Base-by-base conservation (phyloP, 371 early-diverging fungal genomes). In the Nosema muscidifuracis region DNA sequence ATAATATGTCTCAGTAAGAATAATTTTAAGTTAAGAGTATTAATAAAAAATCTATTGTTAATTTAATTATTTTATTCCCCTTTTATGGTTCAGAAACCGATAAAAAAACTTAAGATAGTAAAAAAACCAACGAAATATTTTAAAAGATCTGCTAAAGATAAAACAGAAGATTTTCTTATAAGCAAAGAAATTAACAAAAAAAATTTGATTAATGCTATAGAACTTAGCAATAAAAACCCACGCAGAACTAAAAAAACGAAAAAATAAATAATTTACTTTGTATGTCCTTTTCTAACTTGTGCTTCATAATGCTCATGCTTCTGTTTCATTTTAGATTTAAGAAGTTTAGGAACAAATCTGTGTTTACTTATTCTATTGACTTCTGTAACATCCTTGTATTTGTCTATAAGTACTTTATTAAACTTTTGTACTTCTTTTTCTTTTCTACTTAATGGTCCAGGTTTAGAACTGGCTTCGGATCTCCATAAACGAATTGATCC, bases 401-500 rank as follows among this genome's bases (percentile, higher is more conserved):
- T 89, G 60, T 92, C 90, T 85, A 92, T 94, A 80, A 97, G 86
- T 50, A 89, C 87, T 26, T 89, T 87, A 6, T 86, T 75, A 79
- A 94, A 93, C 66, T 90, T 88, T 16, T 90, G 70, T 31, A 89
- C 85, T 24, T 87, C 85, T 65, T 89, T 86, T 81, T 97, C 92
- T 75, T 91, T 87, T 77, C 87, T 87, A 40, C 81, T 74, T 79
- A 84, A 63, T 36, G 80, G 73, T 65, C 92, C 92, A 69, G 91
- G 80, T 80, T 90, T 90, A 73, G 91, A 90, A 3, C 89, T 87
- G 2, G 94, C 94, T 18, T 89, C 85, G 1, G 93, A 88, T 83
- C 92, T 94, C 99, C 99, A 99, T 58, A 97, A 69, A 58, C 99
- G 89, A 69, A 99, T 85, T 79, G 91, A 94, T 74, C 94, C 94